These are phyloP conservation scores for barrel medic (Medicago truncatula) DNA, from an alignment of 306 rosid species.

Conservation along the genomic window MtrunA17r5.0-ANR NC_053049.1:42081001-42081500, in stretches of 20 bases:
- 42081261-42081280: slow-evolving; percentile 87
- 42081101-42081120: slow-evolving; percentile 36
- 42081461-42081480: slow-evolving; percentile 29
- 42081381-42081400: slow-evolving; percentile 32
- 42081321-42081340: slow-evolving; percentile 62
- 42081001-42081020: neutral
- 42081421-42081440: slow-evolving; percentile 30
- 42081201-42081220: slow-evolving; percentile 34
- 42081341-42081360: slow-evolving; percentile 52
- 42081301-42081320: slow-evolving; percentile 93
- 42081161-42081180: slow-evolving; percentile 1
- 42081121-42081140: slow-evolving; percentile 7
- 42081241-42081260: slow-evolving; percentile 77
- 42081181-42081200: slow-evolving; percentile 12
- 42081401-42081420: slow-evolving; percentile 32
- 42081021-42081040: neutral
- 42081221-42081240: neutral
- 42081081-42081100: slow-evolving; percentile 32
- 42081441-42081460: slow-evolving; percentile 1
- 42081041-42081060: slow-evolving; percentile 41
- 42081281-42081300: slow-evolving; percentile 99
- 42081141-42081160: slow-evolving; percentile 10
- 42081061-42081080: slow-evolving; percentile 35
- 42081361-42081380: slow-evolving; percentile 14
- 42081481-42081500: slow-evolving; percentile 91